Evolutionary conservation across 1,284 basidiomycete species (phyloP).

Genomic region (Caloboletus inedulis): DNA sequence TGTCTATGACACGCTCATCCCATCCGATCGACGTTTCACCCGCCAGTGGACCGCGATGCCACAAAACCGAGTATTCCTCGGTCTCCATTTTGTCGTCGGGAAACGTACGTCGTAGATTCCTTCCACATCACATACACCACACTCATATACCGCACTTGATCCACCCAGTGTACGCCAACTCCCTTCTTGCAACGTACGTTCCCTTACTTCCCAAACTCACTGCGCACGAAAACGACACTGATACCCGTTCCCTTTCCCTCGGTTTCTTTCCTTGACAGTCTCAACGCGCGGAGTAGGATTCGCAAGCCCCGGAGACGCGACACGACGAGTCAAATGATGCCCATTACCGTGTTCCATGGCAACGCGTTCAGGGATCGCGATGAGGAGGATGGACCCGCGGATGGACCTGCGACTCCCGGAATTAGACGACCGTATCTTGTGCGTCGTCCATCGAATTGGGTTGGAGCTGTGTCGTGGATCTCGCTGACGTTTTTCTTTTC

Average conservation of each 20-base stretch:
- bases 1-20: background rate
- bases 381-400: background rate
- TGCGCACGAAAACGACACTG: too few relatives aligned
- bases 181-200: conserved; percentile 25
- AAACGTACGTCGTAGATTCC: conserved; percentile 36
- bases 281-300: conserved; percentile 20
- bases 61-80: conserved; percentile 42
- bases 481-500: background rate
- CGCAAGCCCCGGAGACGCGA: background rate
- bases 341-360: background rate
- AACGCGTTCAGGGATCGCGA: background rate
- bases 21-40: background rate
- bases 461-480: background rate
- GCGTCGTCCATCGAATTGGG: background rate
- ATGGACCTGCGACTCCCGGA: background rate
- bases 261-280: conserved; percentile 8
- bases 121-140: background rate
- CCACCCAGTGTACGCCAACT: conserved; percentile 27
- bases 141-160: background rate
- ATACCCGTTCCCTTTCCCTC: background rate
- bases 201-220: background rate
- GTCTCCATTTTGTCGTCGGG: conserved; percentile 45
- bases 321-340: background rate
- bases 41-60: conserved; percentile 44
- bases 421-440: conserved; percentile 1